These are phyloP conservation scores for Moesziomyces sp. DNA, from an alignment of 1,284 basidiomycete species.

Conservation along the genomic window DNA sequence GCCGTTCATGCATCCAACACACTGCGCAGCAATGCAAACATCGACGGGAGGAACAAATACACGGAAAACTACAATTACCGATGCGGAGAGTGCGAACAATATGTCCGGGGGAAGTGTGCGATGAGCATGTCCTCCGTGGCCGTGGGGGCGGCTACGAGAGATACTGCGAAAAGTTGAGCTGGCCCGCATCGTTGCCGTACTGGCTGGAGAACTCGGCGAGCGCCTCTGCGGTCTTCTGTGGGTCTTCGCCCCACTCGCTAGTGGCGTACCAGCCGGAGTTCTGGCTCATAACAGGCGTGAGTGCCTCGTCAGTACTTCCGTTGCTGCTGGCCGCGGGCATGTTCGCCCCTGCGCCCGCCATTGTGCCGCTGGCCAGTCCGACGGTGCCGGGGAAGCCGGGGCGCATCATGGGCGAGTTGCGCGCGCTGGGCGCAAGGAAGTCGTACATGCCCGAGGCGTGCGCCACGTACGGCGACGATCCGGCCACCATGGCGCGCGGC, in stretches of 20 bases:
- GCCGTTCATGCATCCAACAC: no score
- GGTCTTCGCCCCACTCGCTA: slow-evolving; percentile 50
- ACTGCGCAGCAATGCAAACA: no score
- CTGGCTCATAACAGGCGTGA: slow-evolving; percentile 47
- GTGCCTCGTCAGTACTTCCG: slow-evolving; percentile 44
- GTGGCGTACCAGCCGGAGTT: slow-evolving; percentile 39
- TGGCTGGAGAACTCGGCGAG: slow-evolving; percentile 44
- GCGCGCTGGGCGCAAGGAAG: slow-evolving; percentile 42
- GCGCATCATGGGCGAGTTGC: slow-evolving; percentile 43
- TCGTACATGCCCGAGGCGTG: slow-evolving; percentile 50
- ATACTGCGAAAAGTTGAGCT: slow-evolving; percentile 40
- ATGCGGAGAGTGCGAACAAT: neutral
- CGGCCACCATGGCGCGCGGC: slow-evolving; percentile 26
- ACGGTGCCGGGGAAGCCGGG: slow-evolving; percentile 8
- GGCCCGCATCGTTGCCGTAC: slow-evolving; percentile 24
- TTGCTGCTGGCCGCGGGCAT: slow-evolving; percentile 44
- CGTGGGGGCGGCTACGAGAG: slow-evolving; percentile 15
- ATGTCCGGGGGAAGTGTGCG: neutral
- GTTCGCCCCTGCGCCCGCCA: neutral
- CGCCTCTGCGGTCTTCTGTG: slow-evolving; percentile 48
- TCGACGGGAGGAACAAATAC: slow-evolving; percentile 4
- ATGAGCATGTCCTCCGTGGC: neutral
- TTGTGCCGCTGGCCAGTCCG: neutral
- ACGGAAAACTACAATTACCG: slow-evolving; percentile 2
- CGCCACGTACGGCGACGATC: slow-evolving; percentile 38